phyloP scores from a whole-genome alignment of 495 filamentous ascomycete species.

The Neurospora sp. region DNA sequence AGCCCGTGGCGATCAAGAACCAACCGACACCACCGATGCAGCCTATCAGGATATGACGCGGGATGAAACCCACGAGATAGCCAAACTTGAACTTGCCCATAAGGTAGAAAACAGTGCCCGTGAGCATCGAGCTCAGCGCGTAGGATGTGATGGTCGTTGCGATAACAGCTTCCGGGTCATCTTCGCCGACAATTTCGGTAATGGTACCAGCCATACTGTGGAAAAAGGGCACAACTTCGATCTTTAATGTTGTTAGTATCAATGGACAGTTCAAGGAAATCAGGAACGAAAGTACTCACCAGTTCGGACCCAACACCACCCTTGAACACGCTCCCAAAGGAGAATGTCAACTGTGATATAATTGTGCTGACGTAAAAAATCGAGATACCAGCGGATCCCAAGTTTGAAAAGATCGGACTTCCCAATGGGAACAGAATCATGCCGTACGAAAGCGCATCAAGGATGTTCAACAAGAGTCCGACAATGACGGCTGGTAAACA shows the following conservation, averaged over 20 bases:
- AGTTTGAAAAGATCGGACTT: conserved; percentile 65
- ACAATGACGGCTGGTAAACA: conserved; percentile 79
- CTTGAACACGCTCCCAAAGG: conserved; percentile 77
- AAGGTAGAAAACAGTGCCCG: conserved; percentile 79
- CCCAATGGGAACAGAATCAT: conserved; percentile 95
- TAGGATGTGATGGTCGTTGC: conserved; percentile 90
- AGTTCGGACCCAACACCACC: conserved; percentile 95
- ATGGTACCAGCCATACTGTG: conserved; percentile 95
- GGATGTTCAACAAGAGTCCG: conserved; percentile 79
- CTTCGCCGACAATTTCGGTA: conserved; percentile 62
- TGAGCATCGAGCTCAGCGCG: conserved; percentile 82
- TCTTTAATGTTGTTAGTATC: conserved; percentile 34
- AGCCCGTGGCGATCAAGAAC: conserved; percentile 81
- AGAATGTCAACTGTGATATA: conserved; percentile 87
- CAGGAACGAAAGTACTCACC: conserved; percentile 34
- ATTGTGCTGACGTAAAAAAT: conserved; percentile 99
- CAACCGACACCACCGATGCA: conserved; percentile 98
- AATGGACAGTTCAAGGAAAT: not conserved
- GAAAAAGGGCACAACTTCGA: conserved; percentile 96
- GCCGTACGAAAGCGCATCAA: conserved; percentile 91
- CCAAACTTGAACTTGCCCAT: conserved; percentile 82
- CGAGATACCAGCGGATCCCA: conserved; percentile 88
- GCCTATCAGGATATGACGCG: conserved; percentile 88
- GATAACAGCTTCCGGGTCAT: conserved; percentile 73
- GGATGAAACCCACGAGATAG: conserved; percentile 91